Evolutionary conservation across 2,329 filamentous ascomycete species (phyloP), one percentile per base, ranked within the genome.

Genomic region (Aphanocladium album): DNA sequence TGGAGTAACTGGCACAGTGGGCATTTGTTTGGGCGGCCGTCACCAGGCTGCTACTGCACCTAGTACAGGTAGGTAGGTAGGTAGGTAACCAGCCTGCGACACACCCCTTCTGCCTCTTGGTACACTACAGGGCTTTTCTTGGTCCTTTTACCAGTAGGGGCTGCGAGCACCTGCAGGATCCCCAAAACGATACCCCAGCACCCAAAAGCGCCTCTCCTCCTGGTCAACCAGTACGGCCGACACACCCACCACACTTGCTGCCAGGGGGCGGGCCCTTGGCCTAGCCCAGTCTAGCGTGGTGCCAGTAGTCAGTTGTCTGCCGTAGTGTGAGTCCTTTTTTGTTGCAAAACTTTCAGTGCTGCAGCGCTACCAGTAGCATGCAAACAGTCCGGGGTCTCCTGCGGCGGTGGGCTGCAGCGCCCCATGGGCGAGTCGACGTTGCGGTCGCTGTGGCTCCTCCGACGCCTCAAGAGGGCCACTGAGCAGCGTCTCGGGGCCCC

Each of bases 381-480:
- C 19, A 23, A 14, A n/a, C 11, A 23, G 43, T 46, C 43, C 19
- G 43, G 43, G 41, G 43, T 25, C n/a, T 4, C 33, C 43, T 46
- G 19, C 43, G 43, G 43, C 43, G 43, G 43, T 23, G 19, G 43
- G 43, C 19, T 25, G 19, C 8, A 23, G 9, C 19, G 19, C 33
- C 33, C 33, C 33, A 35, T 35, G 33, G 33, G 33, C 43, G n/a
- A 23, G 43, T 46, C 43, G 43, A 46, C n/a, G 43, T 46, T 25
- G 43, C 43, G 21, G 19, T 25, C 43, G 43, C 19, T 46, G 43
- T 65, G 64, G 64, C 63, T 53, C 50, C 64, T 45, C 64, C 53
- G 17, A 55, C 64, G 55, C 59, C 60, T 25, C 25, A 43, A 16
- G 49, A 63, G 47, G 58, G 53, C 52, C 59, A 55, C 60, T 51